Conservation (phyloP, 768 basidiomycete genomes). For the Panus rudis region DNA sequence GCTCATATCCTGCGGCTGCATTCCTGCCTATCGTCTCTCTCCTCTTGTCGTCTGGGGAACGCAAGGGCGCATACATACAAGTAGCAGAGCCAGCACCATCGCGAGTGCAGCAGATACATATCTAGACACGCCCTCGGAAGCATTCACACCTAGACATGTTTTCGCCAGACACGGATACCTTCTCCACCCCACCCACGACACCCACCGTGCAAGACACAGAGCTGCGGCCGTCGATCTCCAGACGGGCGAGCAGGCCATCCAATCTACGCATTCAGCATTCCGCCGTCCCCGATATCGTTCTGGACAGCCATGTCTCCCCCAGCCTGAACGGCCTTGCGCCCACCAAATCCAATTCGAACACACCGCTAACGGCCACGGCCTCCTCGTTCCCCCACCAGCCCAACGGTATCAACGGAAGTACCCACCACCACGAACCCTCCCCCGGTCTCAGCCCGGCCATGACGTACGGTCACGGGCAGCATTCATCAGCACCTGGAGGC, state of each 20-base stretch:
- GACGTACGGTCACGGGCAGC: not conserved
- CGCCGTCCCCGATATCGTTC: constrained; percentile 25
- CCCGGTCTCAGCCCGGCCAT: not conserved
- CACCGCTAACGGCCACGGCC: constrained; percentile 8
- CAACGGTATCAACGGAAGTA: constrained; percentile 7
- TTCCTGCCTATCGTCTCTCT: too few relatives aligned
- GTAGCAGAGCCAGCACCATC: too few relatives aligned
- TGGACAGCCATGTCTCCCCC: constrained; percentile 23
- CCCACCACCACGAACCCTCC: not conserved
- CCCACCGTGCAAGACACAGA: constrained; percentile 19
- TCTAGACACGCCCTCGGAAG: too few relatives aligned
- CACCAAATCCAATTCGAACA: constrained; percentile 11
- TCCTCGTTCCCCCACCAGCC: constrained; percentile 5
- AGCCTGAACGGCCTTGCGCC: constrained; percentile 1
- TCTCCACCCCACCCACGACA: constrained; percentile 38
- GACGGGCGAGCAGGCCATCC: constrained; percentile 27
- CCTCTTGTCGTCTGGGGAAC: too few relatives aligned
- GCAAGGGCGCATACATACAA: too few relatives aligned
- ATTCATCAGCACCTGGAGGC: not conserved
- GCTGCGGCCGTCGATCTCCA: constrained; percentile 34
- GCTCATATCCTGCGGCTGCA: too few relatives aligned
- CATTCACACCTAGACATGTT: too few relatives aligned
- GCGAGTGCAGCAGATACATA: too few relatives aligned
- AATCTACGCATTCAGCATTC: constrained; percentile 27
- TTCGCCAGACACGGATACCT: constrained; percentile 32